Conservation (phyloP, 176 grass and related monocot genomes). For the Juncus effusus region DNA sequence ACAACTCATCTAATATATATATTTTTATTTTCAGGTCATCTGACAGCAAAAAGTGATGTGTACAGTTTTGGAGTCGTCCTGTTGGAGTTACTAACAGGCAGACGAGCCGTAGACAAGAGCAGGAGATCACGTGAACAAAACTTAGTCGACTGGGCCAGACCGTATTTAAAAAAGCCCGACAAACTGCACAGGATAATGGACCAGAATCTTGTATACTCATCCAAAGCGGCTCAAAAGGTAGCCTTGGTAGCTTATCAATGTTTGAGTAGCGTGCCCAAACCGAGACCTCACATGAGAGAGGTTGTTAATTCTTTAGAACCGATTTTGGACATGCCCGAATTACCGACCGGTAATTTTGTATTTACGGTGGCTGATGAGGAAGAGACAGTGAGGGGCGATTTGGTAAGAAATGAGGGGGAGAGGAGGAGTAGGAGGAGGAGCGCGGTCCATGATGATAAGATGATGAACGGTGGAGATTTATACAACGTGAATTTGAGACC, state of each 20-base stretch:
- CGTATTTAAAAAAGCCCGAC: slow-evolving; percentile 61
- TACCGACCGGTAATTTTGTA: slow-evolving; percentile 63
- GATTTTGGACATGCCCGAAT: slow-evolving; percentile 56
- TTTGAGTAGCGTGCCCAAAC: slow-evolving; percentile 62
- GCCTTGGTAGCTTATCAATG: slow-evolving; percentile 63
- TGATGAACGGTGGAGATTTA: too few species aligned
- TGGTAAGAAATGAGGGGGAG: too few species aligned
- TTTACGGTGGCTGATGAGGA: slow-evolving; percentile 35
- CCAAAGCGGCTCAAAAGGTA: slow-evolving; percentile 49
- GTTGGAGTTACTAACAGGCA: slow-evolving; percentile 66
- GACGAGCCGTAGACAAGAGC: slow-evolving; percentile 55
- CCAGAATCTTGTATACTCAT: slow-evolving; percentile 56
- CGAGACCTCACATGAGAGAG: slow-evolving; percentile 54
- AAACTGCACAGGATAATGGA: slow-evolving; percentile 75
- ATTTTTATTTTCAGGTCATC: slow-evolving; percentile 44
- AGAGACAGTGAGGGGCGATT: background rate
- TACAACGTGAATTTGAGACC: too few species aligned
- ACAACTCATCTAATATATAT: slow-evolving; percentile 6
- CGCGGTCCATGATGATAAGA: too few species aligned
- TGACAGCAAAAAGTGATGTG: slow-evolving; percentile 86
- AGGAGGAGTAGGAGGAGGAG: too few species aligned
- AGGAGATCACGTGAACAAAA: slow-evolving; percentile 57
- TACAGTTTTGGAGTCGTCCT: slow-evolving; percentile 92
- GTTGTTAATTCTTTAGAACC: slow-evolving; percentile 77
- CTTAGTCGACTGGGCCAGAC: slow-evolving; percentile 83